Evolutionary conservation across 192 early-diverging fungal genomes (phyloP).

Genomic region (Fimicolochytrium jonesii): DNA sequence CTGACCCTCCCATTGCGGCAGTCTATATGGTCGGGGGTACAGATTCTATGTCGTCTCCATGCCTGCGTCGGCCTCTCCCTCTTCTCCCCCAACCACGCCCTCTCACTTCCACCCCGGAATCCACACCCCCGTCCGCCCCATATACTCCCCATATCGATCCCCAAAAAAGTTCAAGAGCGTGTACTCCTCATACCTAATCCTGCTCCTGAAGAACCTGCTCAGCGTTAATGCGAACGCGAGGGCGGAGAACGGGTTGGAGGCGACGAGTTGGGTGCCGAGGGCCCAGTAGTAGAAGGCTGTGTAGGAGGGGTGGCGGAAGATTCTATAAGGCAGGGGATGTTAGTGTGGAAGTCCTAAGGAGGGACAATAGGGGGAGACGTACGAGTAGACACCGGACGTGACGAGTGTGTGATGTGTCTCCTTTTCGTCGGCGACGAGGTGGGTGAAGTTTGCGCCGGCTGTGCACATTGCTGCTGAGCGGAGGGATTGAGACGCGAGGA

Average conservation of each 20-base stretch:
- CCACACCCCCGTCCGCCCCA: constrained; percentile 53
- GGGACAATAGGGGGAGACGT: constrained; percentile 14
- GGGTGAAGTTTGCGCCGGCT: constrained; percentile 77
- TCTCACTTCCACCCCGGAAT: constrained; percentile 48
- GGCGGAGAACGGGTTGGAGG: constrained; percentile 77
- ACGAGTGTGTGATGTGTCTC: constrained; percentile 72
- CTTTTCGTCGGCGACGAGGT: constrained; percentile 71
- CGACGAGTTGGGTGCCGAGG: constrained; percentile 67
- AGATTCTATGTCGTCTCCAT: no score
- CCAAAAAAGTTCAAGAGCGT: constrained; percentile 78
- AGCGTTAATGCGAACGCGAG: constrained; percentile 62
- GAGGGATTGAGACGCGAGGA: constrained; percentile 68
- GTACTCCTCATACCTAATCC: constrained; percentile 78
- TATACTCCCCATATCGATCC: constrained; percentile 67
- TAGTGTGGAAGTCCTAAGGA: not conserved
- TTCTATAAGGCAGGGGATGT: constrained; percentile 32
- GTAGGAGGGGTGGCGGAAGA: constrained; percentile 91
- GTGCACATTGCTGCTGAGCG: constrained; percentile 86
- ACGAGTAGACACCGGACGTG: constrained; percentile 83
- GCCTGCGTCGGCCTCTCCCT: no score
- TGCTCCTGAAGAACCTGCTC: constrained; percentile 67
- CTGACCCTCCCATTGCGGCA: no score
- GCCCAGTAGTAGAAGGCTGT: constrained; percentile 95
- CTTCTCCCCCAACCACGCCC: no score
- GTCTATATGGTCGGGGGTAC: no score